These are phyloP conservation scores for Ambispora gerdemannii DNA, from an alignment of 192 early-diverging fungal genomes.

Conservation along the genomic window DNA sequence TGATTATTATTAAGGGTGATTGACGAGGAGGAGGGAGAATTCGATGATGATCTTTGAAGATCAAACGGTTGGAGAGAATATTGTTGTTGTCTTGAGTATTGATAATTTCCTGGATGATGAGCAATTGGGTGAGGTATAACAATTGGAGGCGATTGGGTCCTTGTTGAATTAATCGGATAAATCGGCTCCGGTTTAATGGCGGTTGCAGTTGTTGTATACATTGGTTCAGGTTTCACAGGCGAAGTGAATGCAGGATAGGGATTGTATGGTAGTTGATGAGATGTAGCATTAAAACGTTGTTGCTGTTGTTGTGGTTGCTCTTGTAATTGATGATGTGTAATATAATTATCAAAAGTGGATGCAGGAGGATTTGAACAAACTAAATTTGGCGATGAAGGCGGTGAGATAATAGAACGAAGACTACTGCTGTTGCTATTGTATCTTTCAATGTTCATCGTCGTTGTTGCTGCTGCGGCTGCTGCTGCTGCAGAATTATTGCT, in stretches of 20 bases:
- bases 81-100: background rate
- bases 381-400: conserved; percentile 3
- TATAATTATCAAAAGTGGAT: background rate
- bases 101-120: background rate
- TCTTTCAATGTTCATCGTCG: too few species aligned
- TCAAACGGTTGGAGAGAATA: background rate
- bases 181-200: background rate
- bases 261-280: background rate
- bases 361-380: background rate
- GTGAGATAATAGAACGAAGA: background rate
- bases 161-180: too few species aligned
- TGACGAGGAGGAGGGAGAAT: too few species aligned
- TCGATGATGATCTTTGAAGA: too few species aligned
- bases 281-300: background rate
- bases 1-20: background rate
- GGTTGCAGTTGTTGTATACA: background rate
- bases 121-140: background rate
- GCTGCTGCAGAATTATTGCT: too few species aligned
- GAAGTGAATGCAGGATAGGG: background rate
- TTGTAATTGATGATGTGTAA: background rate
- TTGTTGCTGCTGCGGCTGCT: too few species aligned
- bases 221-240: background rate
- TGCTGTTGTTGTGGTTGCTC: background rate
- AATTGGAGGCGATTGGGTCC: background rate
- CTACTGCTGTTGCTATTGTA: too few species aligned